Base-by-base conservation (phyloP, 805 yeast genomes). In the Lachancea fermentati region DNA sequence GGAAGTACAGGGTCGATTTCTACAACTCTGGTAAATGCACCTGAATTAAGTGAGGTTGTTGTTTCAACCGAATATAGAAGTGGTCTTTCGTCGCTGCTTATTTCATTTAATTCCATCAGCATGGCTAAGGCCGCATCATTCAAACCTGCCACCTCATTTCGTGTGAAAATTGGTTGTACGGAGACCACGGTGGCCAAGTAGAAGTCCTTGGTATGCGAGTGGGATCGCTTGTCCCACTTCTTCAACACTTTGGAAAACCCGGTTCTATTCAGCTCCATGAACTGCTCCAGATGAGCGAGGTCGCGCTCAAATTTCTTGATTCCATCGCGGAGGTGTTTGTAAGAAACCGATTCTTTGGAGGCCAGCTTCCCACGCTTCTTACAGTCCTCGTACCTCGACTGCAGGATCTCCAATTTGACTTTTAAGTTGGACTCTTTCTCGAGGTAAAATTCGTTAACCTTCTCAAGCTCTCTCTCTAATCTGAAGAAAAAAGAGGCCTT, bases 201-300 rank as follows among this genome's bases (percentile, higher is more conserved):
- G 37, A 93, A 71, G 58, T 93, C 98, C 57, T 89, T 88, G 5
- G 96, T 88, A 51, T 86, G 95, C 2, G 96, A 85, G 55, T 91
- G 88, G 16, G 96, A 87, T 46, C 97, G 72, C 63, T 93, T 93
- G 65, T 93, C 98, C 98, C 98, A 93, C 66, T 93, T 93, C 62
- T 93, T 93, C 54, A 93, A 75, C 19, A 87, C 97, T 65, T 93
- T 93, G 16, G 94, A 81, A 63, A 93, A 93, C 11, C 98, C 98
- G 0, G 95, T 86, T 55, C 89, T 96, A 59, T 93, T 93, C 43
- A 93, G 71, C 62, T 89, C 97, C 30, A 93, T 87, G 64, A 85
- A 93, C 61, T 91, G 97, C 58, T 93, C 96, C 19, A 93, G 69
- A 44, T 95, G 73, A 47, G 84, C 85, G 47, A 93, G 67, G 62